Evolutionary conservation across 2,329 filamentous ascomycete species (phyloP).

Genomic region (Raffaelea arxii): DNA sequence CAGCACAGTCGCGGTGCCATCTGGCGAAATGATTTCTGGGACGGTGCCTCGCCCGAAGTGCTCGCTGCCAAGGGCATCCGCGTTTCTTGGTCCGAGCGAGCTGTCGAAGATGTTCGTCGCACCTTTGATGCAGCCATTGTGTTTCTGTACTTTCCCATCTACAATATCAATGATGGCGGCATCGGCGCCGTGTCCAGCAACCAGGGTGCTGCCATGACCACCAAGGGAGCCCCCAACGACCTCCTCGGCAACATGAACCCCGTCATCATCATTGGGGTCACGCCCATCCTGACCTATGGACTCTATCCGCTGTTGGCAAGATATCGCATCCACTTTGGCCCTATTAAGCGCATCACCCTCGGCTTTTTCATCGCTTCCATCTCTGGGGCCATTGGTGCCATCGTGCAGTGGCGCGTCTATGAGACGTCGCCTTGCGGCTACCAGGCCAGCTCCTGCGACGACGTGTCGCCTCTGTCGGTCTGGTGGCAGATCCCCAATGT

Average conservation of each 20-base stretch:
- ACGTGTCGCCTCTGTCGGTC: slow-evolving; percentile 35
- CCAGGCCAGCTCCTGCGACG: slow-evolving; percentile 28
- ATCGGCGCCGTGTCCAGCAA: slow-evolving; percentile 25
- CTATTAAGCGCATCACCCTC: slow-evolving; percentile 46
- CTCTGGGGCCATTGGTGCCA: slow-evolving; percentile 38
- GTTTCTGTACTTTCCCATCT: slow-evolving; percentile 31
- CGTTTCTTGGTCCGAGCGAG: slow-evolving; percentile 55
- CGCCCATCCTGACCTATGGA: slow-evolving; percentile 39
- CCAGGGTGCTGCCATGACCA: slow-evolving; percentile 31
- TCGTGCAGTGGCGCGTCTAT: slow-evolving; percentile 52
- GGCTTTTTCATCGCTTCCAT: slow-evolving; percentile 39
- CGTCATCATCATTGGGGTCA: slow-evolving; percentile 47
- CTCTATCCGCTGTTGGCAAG: slow-evolving; percentile 49
- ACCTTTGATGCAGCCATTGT: slow-evolving; percentile 31
- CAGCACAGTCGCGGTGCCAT: slow-evolving; percentile 43
- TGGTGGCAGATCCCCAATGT: slow-evolving; percentile 43
- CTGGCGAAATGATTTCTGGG: slow-evolving; percentile 46
- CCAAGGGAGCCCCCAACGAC: slow-evolving; percentile 49
- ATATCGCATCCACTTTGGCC: slow-evolving; percentile 42
- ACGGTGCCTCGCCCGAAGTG: slow-evolving; percentile 45
- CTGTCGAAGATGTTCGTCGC: slow-evolving; percentile 56
- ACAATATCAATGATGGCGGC: slow-evolving; percentile 29
- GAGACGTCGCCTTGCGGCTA: slow-evolving; percentile 42
- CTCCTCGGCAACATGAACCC: slow-evolving; percentile 50
- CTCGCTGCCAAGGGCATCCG: slow-evolving; percentile 32